Evolutionary conservation across 345 rosid genomes (phyloP).

Genomic region (Leavenworthia alabamica): DNA sequence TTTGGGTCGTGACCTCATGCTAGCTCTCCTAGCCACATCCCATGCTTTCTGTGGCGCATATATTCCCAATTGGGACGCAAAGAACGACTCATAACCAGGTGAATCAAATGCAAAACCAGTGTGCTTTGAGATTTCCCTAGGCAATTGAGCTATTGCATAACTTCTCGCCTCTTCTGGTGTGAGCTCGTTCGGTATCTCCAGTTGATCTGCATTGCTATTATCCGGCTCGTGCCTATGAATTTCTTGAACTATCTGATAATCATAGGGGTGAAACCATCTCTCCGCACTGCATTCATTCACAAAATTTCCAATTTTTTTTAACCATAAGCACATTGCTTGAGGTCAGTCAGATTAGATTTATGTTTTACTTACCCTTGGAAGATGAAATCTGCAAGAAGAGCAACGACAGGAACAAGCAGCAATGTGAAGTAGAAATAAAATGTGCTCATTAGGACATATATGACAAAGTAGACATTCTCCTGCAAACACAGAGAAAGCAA

Average conservation of each 20-base stretch:
- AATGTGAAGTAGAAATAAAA: conserved; percentile 72
- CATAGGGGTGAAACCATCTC: conserved; percentile 85
- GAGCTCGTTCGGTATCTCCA: conserved; percentile 51
- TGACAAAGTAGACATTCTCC: conserved; percentile 79
- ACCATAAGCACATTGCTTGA: background rate
- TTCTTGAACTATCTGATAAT: conserved; percentile 91
- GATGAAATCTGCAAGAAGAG: conserved; percentile 84
- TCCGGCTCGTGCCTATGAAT: conserved; percentile 62
- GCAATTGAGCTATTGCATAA: conserved; percentile 74
- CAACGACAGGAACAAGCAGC: conserved; percentile 72
- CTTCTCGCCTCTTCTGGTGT: conserved; percentile 70
- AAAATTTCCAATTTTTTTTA: background rate
- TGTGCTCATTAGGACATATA: conserved; percentile 83
- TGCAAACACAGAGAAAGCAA: conserved; percentile 30
- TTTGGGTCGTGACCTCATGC: conserved; percentile 58
- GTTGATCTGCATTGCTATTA: conserved; percentile 31
- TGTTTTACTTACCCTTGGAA: conserved; percentile 53
- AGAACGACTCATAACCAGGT: conserved; percentile 92
- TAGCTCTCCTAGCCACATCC: conserved; percentile 94
- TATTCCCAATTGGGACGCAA: conserved; percentile 74
- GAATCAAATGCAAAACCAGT: conserved; percentile 95
- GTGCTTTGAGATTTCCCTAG: conserved; percentile 76
- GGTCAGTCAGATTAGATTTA: background rate
- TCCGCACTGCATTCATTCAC: conserved; percentile 47
- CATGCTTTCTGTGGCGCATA: conserved; percentile 91